These are phyloP conservation scores for Thelephora ganbajun DNA, from an alignment of 768 basidiomycete genomes.

Conservation along the genomic window DNA sequence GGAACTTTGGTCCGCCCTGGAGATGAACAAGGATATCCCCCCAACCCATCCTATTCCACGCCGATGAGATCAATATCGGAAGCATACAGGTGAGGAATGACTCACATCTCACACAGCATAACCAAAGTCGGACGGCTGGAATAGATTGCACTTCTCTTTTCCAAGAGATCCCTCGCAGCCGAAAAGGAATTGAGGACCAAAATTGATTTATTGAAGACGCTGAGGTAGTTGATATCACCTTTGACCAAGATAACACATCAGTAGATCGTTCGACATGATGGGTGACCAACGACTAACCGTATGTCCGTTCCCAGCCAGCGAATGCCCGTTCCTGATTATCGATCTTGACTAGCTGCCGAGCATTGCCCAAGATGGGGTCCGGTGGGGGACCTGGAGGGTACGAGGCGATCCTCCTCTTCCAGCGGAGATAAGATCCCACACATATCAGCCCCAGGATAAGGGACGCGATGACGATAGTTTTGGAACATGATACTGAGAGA, in stretches of 20 bases:
- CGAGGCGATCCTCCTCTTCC: too few species aligned
- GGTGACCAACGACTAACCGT: constrained; percentile 5
- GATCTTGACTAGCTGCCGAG: constrained; percentile 5
- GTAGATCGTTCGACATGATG: background rate
- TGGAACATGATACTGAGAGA: too few species aligned
- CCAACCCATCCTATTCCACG: constrained; percentile 11
- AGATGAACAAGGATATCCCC: constrained; percentile 9
- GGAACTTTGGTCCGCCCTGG: constrained; percentile 10
- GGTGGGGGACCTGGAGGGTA: constrained; percentile 10
- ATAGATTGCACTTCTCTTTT: constrained; percentile 13
- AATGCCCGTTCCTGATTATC: constrained; percentile 6
- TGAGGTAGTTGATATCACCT: constrained; percentile 13
- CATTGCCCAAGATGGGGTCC: constrained; percentile 9
- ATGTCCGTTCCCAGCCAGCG: constrained; percentile 5
- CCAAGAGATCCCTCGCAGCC: constrained; percentile 14
- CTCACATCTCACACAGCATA: constrained; percentile 3
- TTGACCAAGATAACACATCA: background rate
- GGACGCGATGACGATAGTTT: too few species aligned
- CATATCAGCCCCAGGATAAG: too few species aligned
- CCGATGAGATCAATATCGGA: background rate
- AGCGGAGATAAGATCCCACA: too few species aligned
- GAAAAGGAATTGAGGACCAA: constrained; percentile 12
- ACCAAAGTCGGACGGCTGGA: constrained; percentile 13
- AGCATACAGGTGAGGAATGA: background rate
- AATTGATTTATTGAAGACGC: constrained; percentile 11